These are phyloP conservation scores for Lentinus tigrinus DNA, from an alignment of 768 basidiomycete genomes.

Conservation along the genomic window DNA sequence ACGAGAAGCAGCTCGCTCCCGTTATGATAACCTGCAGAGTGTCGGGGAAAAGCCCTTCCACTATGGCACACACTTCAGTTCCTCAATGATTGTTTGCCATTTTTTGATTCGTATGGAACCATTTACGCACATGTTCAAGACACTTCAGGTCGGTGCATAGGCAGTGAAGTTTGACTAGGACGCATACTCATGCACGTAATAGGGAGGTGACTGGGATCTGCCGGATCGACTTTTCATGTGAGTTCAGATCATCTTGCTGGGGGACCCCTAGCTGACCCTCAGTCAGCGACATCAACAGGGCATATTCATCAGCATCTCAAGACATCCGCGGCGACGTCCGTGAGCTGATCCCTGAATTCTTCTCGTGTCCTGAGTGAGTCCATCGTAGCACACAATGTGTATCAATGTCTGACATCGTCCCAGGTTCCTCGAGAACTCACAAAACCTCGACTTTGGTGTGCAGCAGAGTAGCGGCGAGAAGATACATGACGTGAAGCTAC, in stretches of 20 bases:
- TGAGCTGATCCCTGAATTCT: constrained; percentile 91
- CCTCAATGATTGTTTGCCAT: constrained; percentile 96
- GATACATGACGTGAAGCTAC: constrained; percentile 86
- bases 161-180: neutral
- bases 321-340: constrained; percentile 91
- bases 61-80: constrained; percentile 93
- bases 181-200: constrained; percentile 2
- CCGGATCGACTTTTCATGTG: constrained; percentile 84
- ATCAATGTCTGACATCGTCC: neutral
- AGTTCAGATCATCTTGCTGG: constrained; percentile 8
- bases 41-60: constrained; percentile 89
- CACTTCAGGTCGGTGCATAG: constrained; percentile 52
- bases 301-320: constrained; percentile 81
- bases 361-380: constrained; percentile 74
- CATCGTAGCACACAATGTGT: neutral
- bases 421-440: constrained; percentile 82
- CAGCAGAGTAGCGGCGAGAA: constrained; percentile 72
- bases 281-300: constrained; percentile 68
- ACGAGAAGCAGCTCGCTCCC: constrained; percentile 68
- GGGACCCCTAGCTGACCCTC: constrained; percentile 6
- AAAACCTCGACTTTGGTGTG: constrained; percentile 76
- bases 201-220: constrained; percentile 95
- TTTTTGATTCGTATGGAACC: constrained; percentile 88
- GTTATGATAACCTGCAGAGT: constrained; percentile 73
- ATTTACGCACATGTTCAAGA: constrained; percentile 94